Base-by-base conservation (phyloP, 306 rosid species). In the Morella rubra region DNA sequence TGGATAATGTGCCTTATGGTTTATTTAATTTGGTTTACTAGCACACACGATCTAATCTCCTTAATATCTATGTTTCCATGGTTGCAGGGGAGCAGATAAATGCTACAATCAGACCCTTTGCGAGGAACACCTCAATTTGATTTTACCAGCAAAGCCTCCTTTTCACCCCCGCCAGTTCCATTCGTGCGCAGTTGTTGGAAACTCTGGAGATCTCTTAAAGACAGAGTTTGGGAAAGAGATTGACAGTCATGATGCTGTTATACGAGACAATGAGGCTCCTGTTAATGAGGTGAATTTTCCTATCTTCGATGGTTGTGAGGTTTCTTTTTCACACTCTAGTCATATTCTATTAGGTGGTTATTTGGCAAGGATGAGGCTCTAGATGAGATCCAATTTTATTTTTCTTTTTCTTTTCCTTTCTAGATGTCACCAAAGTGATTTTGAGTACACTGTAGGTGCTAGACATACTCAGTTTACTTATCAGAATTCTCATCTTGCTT, bases 211-310 rank as follows among this genome's bases (percentile, higher is more conserved):
- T 85, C 98, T 95, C 84, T 85, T 95, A 74, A 90, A 89, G 81
- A 95, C 93, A 0, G 81, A 86, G 74, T 95, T 89, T 75, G 98
- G 98, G 44, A 8, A 87, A 80, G 98, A 94, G 81, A 92, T 94
- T 83, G 98, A 94, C 76, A 69, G 90, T 60, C 98, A 94, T 50
- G 97, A 92, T 81, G 97, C 93, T 77, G 95, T 94, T 75, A 85
- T 94, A 75, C 91, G 98, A 69, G 98, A 94, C 79, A 94, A 94
- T 55, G 98, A 94, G 86, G 98, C 98, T 80, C 98, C 98, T 62
- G 97, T 94, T 83, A 94, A 86, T 84, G 89, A 90, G 90, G 98
- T 94, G 83, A 76, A 0, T 46, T 19, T 55, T 51, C 73, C 75
- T 62, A 44, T 69, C 52, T 40, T 44, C 65, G 44, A 41, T 44